phyloP scores from a whole-genome alignment of 306 rosid species.

The Mimosa pudica region DNA sequence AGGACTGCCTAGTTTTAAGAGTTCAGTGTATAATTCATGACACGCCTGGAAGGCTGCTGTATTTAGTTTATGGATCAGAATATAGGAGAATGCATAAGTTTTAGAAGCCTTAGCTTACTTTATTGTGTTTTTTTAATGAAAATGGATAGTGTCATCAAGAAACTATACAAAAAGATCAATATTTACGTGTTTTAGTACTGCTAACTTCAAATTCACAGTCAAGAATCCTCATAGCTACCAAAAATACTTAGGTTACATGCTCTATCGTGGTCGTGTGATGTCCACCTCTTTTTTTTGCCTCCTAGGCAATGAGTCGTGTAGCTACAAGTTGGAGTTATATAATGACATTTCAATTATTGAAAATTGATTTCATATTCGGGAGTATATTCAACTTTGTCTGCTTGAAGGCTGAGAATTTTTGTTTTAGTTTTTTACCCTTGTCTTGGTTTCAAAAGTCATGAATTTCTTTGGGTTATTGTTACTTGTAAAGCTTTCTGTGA shows the following conservation, averaged over 20 bases:
- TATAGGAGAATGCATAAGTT: neutral
- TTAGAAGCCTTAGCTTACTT: neutral
- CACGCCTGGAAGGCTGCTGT: neutral
- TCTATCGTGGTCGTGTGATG: neutral
- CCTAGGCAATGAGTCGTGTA: neutral
- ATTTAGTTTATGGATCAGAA: neutral
- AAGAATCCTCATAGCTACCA: neutral
- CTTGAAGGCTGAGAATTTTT: neutral
- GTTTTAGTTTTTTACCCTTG: neutral
- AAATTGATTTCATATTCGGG: neutral
- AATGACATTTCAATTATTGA: neutral
- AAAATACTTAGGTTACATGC: neutral
- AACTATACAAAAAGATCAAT: neutral
- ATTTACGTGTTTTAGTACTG: neutral
- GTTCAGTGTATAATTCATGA: slow-evolving; percentile 8
- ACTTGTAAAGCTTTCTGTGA: neutral
- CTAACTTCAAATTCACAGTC: neutral
- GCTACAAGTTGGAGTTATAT: neutral
- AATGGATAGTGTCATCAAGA: neutral
- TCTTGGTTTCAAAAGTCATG: neutral
- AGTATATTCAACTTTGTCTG: neutral
- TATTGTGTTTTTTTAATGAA: neutral
- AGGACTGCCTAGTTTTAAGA: slow-evolving; percentile 44
- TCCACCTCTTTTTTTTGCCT: neutral
- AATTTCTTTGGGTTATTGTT: neutral